Evolutionary conservation across 257 asterid species (phyloP).

Genomic region (Vinca minor): DNA sequence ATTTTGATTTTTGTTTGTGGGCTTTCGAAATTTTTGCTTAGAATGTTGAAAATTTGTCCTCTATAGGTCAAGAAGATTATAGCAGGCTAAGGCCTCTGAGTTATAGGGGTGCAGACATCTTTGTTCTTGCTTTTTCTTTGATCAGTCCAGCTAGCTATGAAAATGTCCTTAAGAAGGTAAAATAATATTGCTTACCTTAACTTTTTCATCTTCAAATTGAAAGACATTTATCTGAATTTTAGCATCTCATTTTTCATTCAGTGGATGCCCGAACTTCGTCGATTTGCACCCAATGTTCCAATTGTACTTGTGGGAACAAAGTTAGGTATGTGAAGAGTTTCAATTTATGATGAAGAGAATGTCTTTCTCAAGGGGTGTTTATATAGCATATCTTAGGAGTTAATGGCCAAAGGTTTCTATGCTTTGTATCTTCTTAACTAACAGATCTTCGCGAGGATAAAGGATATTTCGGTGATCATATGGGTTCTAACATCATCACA

Average conservation of each 20-base stretch:
- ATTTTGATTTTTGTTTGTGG: slow-evolving; percentile 6
- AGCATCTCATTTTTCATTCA: slow-evolving; percentile 32
- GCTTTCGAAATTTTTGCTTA: slow-evolving; percentile 7
- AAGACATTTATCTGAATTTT: neutral
- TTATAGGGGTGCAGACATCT: slow-evolving; percentile 89
- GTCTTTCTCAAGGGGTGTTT: neutral
- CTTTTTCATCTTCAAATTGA: slow-evolving; percentile 6
- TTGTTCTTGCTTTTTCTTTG: slow-evolving; percentile 84
- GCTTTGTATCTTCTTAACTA: neutral
- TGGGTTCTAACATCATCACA: slow-evolving; percentile 63
- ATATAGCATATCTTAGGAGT: neutral
- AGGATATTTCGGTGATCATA: slow-evolving; percentile 60
- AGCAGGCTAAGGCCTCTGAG: slow-evolving; percentile 97
- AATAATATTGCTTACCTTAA: neutral
- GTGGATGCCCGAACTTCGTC: slow-evolving; percentile 99
- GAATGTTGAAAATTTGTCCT: slow-evolving; percentile 9
- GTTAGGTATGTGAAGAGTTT: slow-evolving; percentile 46
- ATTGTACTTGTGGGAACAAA: slow-evolving; percentile 91
- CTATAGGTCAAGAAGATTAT: slow-evolving; percentile 82
- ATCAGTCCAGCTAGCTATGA: slow-evolving; percentile 94
- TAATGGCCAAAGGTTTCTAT: neutral
- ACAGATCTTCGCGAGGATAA: slow-evolving; percentile 78
- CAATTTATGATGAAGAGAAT: neutral
- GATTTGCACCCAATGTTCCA: slow-evolving; percentile 95
- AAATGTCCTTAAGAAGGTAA: slow-evolving; percentile 89